Base-by-base conservation (phyloP, 345 rosid genomes). In the Bretschneidera sinensis region DNA sequence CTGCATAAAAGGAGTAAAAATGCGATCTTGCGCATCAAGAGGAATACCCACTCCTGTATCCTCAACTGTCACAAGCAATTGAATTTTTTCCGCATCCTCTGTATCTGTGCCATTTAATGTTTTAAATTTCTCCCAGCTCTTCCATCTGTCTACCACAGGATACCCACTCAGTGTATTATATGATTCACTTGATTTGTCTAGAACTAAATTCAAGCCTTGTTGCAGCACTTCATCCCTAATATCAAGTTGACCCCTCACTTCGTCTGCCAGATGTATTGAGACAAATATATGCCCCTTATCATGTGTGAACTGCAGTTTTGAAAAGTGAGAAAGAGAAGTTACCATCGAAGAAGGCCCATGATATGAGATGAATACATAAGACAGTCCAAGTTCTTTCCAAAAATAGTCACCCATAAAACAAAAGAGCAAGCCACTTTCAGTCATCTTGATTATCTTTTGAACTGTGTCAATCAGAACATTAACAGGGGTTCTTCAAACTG, bases 1-100 rank as follows among this genome's bases (percentile, higher is more conserved):
- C 75, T 94, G 99, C 87, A 94, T 79, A 66, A 94, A 94, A 55
- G 97, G 99, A 4, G 95, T 90, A 80, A 94, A 94, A 62, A 94
- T 90, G 7, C 82, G 81, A 60, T 63, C 66, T 55, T 94, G 96
- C 59, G 92, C 96, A 6, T 85, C 96, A 7, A 61, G 21, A 54
- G 86, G 89, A 71, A 94, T 94, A 51, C 99, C 99, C 1, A 84
- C 83, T 11, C 99, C 99, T 19, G 99, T 94, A 62, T 94, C 97
- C 71, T 94, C 97, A 54, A 94, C 95, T 20, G 92, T 83, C 57
- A 94, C 92, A 19, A 94, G 82, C 57, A 94, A 61, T 54, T 64
- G 76, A 50, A 84, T 79, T 67, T 64, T 72, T 64, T 70, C 82
- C 16, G 72, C 54, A 48, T 64, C 73, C 52, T 3, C 45, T 24